phyloP scores from a whole-genome alignment of 208 protist species.

The Acanthamoeba healyi region DNA sequence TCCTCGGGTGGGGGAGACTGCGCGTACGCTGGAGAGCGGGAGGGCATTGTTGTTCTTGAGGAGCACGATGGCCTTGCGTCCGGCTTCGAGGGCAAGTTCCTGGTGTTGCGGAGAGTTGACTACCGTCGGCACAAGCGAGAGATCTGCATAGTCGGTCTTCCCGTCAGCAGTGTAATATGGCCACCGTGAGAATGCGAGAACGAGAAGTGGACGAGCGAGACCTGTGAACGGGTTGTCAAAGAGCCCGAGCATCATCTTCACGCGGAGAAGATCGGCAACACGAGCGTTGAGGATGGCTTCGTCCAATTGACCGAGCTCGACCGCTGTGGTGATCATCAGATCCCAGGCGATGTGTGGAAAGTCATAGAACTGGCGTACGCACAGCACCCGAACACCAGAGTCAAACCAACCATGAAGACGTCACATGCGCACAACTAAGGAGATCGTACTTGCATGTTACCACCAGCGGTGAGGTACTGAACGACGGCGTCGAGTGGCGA shows the following conservation, averaged over 20 bases:
- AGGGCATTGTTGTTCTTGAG: background rate
- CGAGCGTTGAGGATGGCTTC: background rate
- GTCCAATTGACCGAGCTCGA: background rate
- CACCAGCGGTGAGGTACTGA: background rate
- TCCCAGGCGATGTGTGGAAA: background rate
- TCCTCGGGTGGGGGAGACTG: background rate
- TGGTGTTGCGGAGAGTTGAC: background rate
- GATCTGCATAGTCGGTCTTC: background rate
- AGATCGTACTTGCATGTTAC: constrained; percentile 8
- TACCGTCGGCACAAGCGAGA: background rate
- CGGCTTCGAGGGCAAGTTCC: background rate
- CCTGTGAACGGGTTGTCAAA: background rate
- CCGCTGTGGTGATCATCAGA: background rate
- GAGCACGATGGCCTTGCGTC: background rate
- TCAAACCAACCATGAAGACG: background rate
- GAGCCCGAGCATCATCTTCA: constrained; percentile 23
- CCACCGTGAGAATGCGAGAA: background rate
- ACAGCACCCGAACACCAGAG: background rate
- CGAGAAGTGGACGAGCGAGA: background rate
- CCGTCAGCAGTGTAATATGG: background rate
- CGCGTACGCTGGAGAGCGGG: background rate
- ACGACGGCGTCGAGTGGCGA: background rate
- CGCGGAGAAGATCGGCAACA: constrained; percentile 1
- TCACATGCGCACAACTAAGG: background rate
- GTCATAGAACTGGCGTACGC: background rate